These are phyloP conservation scores for Groenewaldozyma salmanticensis DNA, from an alignment of 805 yeast genomes.

Conservation along the genomic window DNA sequence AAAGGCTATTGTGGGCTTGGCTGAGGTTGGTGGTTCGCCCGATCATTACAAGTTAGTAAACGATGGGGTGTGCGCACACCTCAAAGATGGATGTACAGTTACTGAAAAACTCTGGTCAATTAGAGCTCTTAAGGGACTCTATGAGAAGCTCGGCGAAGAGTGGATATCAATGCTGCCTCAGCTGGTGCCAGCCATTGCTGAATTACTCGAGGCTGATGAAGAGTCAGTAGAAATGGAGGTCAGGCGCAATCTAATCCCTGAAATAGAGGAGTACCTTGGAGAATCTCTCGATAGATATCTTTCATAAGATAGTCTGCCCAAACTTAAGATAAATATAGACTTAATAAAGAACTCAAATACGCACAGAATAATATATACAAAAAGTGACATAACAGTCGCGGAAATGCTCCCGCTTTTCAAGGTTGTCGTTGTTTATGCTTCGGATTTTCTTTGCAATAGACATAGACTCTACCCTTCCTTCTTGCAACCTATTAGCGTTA, in stretches of 20 bases:
- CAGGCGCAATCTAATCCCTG: slow-evolving; percentile 81
- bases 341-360: neutral
- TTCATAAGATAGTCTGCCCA: slow-evolving; percentile 15
- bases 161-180: slow-evolving; percentile 91
- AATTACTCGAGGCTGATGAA: slow-evolving; percentile 88
- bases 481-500: slow-evolving; percentile 54
- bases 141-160: slow-evolving; percentile 86
- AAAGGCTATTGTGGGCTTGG: slow-evolving; percentile 68
- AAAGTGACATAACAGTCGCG: neutral
- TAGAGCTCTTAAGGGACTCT: slow-evolving; percentile 66
- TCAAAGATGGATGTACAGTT: slow-evolving; percentile 46
- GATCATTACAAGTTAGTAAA: slow-evolving; percentile 64
- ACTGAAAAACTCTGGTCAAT: slow-evolving; percentile 72
- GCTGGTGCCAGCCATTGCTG: slow-evolving; percentile 91
- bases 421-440: slow-evolving; percentile 89
- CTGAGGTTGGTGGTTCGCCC: slow-evolving; percentile 49
- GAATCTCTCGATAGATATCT: slow-evolving; percentile 69
- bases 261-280: slow-evolving; percentile 84
- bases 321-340: slow-evolving; percentile 6
- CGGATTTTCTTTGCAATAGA: slow-evolving; percentile 85
- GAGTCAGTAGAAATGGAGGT: slow-evolving; percentile 89
- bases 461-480: slow-evolving; percentile 90
- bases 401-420: too few relatives aligned
- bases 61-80: slow-evolving; percentile 49
- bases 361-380: neutral